phyloP scores from a whole-genome alignment of 257 asterid genomes.

The Penstemon eatonii region DNA sequence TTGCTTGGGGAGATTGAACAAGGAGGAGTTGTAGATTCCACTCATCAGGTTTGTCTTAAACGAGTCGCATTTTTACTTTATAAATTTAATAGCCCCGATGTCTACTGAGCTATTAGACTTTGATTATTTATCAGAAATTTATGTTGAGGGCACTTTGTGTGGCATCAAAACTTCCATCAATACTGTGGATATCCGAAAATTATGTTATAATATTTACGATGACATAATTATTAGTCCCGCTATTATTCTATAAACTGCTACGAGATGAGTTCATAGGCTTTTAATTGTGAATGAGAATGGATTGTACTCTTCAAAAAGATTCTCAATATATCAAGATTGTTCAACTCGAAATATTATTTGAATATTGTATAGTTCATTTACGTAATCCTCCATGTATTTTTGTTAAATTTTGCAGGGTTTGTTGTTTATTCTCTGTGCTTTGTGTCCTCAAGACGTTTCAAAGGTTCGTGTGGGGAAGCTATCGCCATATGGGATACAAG shows the following conservation, averaged over 20 bases:
- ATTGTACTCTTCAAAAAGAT: too few relatives aligned
- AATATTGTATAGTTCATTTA: neutral
- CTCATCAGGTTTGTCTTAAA: constrained; percentile 72
- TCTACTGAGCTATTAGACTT: neutral
- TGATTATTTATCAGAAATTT: neutral
- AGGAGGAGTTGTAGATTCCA: constrained; percentile 97
- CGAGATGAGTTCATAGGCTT: too few relatives aligned
- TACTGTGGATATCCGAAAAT: too few relatives aligned
- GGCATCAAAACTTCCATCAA: too few relatives aligned
- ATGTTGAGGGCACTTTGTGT: neutral
- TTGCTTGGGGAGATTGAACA: constrained; percentile 76
- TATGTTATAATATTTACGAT: too few relatives aligned
- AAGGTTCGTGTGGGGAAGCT: constrained; percentile 90
- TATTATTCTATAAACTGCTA: too few relatives aligned
- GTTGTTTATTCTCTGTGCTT: constrained; percentile 84
- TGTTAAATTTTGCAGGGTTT: constrained; percentile 56
- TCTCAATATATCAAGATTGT: too few relatives aligned
- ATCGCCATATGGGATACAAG: constrained; percentile 68
- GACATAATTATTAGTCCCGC: too few relatives aligned
- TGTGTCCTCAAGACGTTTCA: constrained; percentile 86
- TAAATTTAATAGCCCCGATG: constrained; percentile 2
- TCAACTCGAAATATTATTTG: too few relatives aligned
- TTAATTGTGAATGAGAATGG: too few relatives aligned
- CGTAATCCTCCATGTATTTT: neutral
- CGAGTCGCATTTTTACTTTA: neutral